These are phyloP conservation scores for Jacaranda copaia DNA, from an alignment of 257 asterid genomes.

Conservation along the genomic window DNA sequence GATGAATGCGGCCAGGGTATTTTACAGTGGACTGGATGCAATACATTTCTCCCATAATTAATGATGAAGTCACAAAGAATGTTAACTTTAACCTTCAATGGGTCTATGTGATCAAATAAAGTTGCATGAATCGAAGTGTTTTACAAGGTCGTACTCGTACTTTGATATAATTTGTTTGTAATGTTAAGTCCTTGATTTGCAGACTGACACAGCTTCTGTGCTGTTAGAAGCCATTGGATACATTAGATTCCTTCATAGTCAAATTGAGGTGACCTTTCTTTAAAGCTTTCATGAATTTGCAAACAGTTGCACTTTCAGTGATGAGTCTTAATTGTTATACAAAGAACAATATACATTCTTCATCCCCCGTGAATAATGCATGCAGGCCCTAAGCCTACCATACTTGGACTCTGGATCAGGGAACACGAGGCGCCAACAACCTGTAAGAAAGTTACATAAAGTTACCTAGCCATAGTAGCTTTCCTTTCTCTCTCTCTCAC, in stretches of 20 bases:
- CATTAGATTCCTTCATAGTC: slow-evolving; percentile 88
- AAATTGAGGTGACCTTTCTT: slow-evolving; percentile 73
- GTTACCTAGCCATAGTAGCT: not conserved
- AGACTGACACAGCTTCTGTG: slow-evolving; percentile 96
- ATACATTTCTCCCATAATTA: too few species aligned
- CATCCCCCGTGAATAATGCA: slow-evolving; percentile 51
- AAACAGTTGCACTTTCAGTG: slow-evolving; percentile 21
- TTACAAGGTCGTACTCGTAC: too few species aligned
- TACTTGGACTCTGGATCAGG: slow-evolving; percentile 64
- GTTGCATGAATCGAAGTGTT: too few species aligned
- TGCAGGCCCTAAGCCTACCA: slow-evolving; percentile 86
- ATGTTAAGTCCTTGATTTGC: slow-evolving; percentile 32
- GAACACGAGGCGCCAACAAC: slow-evolving; percentile 52
- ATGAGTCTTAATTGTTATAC: slow-evolving; percentile 28
- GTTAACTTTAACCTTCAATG: too few species aligned
- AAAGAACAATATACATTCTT: not conserved
- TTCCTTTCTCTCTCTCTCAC: slow-evolving; percentile 14
- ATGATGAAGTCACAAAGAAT: too few species aligned
- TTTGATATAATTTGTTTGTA: too few species aligned
- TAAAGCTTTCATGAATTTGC: slow-evolving; percentile 19
- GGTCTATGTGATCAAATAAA: too few species aligned
- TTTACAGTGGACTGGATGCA: too few species aligned
- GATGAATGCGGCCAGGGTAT: too few species aligned
- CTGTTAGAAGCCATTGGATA: slow-evolving; percentile 86
- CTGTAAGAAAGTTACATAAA: slow-evolving; percentile 41